Base-by-base conservation (phyloP, 305 asterid genomes). In the Fraxinus platypoda region DNA sequence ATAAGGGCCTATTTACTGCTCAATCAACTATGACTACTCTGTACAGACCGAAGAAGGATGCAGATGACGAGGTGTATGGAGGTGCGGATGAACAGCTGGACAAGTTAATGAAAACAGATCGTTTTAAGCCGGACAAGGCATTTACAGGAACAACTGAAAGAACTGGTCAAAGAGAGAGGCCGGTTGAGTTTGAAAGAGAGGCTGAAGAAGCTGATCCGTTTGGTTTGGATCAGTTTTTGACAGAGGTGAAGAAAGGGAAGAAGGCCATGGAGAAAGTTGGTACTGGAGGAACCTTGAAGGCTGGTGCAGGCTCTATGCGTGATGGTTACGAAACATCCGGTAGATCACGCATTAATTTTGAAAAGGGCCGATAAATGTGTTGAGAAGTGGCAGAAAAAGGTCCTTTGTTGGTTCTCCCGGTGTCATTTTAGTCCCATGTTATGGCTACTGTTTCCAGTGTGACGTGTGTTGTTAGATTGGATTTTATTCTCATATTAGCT, bases 1-100 rank as follows among this genome's bases (percentile, higher is more conserved):
- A 93, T 84, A 95, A 94, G 89, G 97, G 94, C 19, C 88, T 95
- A 31, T 94, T 92, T 75, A 90, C 90, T 8, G 85, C 94, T 28
- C 95, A 92, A 83, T 88, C 94, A 66, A 89, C 98, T 23, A 80
- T 94, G 84, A 91, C 88, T 46, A 90, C 97, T 30, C 87, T 93
- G 6, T 94, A 94, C 84, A 89, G 86, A 88, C 97, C 97, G 0
- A 95, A 91, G 93, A 46, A 46, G 19, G 57, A 46, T 46, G 88
- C 11, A 0, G 97, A 94, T 80, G 88, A 92, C 64, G 97, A 93
- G 41, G 86, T 87, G 90, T 92, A 94, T 64, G 96, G 98, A 70
- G 97, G 96, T 76, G 95, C 93, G 13, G 95, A 93, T 75, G 97
- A 93, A 90, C 96, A 92, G 91, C 84, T 94, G 80, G 97, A 94